A percentile compares a stretch with the other conserved stretches of the same genome.
These are phyloP conservation scores for Williopsis jadinii DNA, from an alignment of 1,139 yeast genomes.

Conservation along the genomic window DNA sequence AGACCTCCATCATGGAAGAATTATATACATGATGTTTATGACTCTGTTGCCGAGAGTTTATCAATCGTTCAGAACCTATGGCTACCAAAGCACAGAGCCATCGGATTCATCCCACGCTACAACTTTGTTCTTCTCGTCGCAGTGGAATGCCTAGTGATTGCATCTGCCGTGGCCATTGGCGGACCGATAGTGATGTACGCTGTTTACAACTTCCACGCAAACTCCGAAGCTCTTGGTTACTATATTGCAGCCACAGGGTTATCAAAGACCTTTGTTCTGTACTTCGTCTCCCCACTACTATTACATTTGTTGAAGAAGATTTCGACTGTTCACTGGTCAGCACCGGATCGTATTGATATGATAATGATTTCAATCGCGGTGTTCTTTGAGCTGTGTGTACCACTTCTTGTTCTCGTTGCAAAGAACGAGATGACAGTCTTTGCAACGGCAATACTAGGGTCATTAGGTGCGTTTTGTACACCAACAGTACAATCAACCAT, in stretches of 20 bases:
- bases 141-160: slow-evolving; percentile 38
- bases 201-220: slow-evolving; percentile 53
- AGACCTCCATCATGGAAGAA: neutral
- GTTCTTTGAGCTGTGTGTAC: slow-evolving; percentile 36
- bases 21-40: neutral
- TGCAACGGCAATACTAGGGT: slow-evolving; percentile 30
- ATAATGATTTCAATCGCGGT: slow-evolving; percentile 34
- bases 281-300: slow-evolving; percentile 35
- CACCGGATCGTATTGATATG: slow-evolving; percentile 52
- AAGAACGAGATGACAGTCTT: slow-evolving; percentile 23
- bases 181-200: slow-evolving; percentile 51
- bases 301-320: slow-evolving; percentile 31
- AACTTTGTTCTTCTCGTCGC: slow-evolving; percentile 40
- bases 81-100: slow-evolving; percentile 27
- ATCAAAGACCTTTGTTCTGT: slow-evolving; percentile 35
- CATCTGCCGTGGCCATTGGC: slow-evolving; percentile 29
- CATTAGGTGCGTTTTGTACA: slow-evolving; percentile 40
- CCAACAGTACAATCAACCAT: slow-evolving; percentile 46
- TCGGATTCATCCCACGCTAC: slow-evolving; percentile 34
- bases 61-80: slow-evolving; percentile 45
- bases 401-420: slow-evolving; percentile 32
- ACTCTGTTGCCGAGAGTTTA: slow-evolving; percentile 16
- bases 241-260: slow-evolving; percentile 49
- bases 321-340: slow-evolving; percentile 19
- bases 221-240: slow-evolving; percentile 50